Evolutionary conservation across 1,139 yeast genomes (phyloP).

Genomic region (Suhomyces kunorum): DNA sequence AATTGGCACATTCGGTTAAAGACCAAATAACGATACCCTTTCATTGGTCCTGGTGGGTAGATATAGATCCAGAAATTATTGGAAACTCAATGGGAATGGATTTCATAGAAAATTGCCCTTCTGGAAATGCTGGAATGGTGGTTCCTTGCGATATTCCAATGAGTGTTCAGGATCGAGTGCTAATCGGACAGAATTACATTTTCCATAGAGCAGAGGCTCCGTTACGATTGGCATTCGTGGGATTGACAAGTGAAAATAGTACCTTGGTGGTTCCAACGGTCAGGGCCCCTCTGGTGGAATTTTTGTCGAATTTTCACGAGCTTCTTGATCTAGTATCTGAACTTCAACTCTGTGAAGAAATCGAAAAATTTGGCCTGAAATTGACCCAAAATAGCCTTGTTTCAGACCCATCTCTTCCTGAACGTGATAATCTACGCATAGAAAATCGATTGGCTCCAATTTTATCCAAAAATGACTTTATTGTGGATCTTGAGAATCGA

Average conservation of each 20-base stretch:
- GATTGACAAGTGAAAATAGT: slow-evolving; percentile 13
- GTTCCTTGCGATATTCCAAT: not conserved
- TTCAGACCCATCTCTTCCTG: too few relatives aligned
- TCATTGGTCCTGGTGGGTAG: slow-evolving; percentile 21
- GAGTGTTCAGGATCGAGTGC: not conserved
- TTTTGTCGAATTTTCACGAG: too few relatives aligned
- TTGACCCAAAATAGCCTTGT: not conserved
- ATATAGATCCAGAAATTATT: too few relatives aligned
- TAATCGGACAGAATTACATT: slow-evolving; percentile 18
- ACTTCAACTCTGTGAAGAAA: not conserved
- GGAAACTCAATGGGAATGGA: too few relatives aligned
- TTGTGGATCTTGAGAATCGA: not conserved
- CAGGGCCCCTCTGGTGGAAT: not conserved
- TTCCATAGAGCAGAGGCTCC: slow-evolving; percentile 19
- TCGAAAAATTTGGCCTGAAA: not conserved
- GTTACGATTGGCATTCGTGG: slow-evolving; percentile 18
- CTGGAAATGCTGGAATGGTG: too few relatives aligned
- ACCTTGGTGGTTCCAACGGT: slow-evolving; percentile 11
- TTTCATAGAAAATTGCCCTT: too few relatives aligned
- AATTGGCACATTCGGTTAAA: not conserved
- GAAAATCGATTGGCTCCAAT: not conserved
- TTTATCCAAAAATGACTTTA: not conserved
- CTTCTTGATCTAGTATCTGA: too few relatives aligned
- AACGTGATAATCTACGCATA: not conserved
- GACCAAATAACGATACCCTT: slow-evolving; percentile 17